phyloP scores from a whole-genome alignment of 2,329 filamentous ascomycete species.

The Coniochaeta sp. region DNA sequence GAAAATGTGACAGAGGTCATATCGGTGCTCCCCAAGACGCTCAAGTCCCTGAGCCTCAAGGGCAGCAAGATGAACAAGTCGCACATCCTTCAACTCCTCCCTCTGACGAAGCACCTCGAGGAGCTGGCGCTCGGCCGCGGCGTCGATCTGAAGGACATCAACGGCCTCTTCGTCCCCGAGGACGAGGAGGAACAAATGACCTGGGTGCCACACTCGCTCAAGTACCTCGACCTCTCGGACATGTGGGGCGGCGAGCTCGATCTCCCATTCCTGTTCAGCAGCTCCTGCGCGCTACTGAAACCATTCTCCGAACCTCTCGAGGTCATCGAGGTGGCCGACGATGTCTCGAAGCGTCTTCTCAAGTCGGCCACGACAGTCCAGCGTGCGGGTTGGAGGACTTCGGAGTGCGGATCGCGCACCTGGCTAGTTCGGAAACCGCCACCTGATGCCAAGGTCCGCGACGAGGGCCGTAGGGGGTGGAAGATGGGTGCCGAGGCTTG shows the following conservation, averaged over 20 bases:
- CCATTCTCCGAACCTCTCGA: slow-evolving; percentile 58
- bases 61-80: slow-evolving; percentile 61
- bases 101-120: slow-evolving; percentile 64
- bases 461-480: slow-evolving; percentile 59
- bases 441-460: slow-evolving; percentile 28
- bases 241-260: slow-evolving; percentile 55
- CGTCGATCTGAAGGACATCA: slow-evolving; percentile 57
- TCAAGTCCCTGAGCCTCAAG: slow-evolving; percentile 69
- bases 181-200: slow-evolving; percentile 24
- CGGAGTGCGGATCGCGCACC: slow-evolving; percentile 58
- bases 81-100: slow-evolving; percentile 57
- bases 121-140: slow-evolving; percentile 68
- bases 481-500: slow-evolving; percentile 81
- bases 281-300: slow-evolving; percentile 48
- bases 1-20: slow-evolving; percentile 59
- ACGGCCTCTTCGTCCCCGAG: slow-evolving; percentile 49
- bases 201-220: slow-evolving; percentile 54
- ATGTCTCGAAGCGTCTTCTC: slow-evolving; percentile 56
- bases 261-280: slow-evolving; percentile 44
- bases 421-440: slow-evolving; percentile 57
- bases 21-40: slow-evolving; percentile 54
- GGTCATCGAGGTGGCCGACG: slow-evolving; percentile 67
- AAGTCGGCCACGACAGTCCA: slow-evolving; percentile 55
- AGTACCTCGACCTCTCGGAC: slow-evolving; percentile 71
- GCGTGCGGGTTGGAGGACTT: slow-evolving; percentile 61